phyloP scores from a whole-genome alignment of 2,329 filamentous ascomycete species.

The Pezicula radicicola region DNA sequence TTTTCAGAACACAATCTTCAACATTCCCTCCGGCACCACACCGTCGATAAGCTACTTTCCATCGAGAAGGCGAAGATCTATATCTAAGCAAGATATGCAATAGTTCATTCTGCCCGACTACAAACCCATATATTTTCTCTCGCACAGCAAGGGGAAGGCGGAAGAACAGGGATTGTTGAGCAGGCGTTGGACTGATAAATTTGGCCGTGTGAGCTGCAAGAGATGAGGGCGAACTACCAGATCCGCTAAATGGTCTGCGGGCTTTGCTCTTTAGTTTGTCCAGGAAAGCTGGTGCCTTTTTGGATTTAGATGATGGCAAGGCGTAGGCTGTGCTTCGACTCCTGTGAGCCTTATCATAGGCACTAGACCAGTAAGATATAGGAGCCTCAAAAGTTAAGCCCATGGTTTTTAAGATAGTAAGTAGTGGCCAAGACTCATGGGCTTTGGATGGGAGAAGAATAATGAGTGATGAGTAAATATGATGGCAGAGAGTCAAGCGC shows the following conservation, averaged over 20 bases:
- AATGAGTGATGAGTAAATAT: slow-evolving; percentile 37
- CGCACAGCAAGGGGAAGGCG: slow-evolving; percentile 5
- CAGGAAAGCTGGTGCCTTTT: background rate
- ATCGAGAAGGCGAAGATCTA: background rate
- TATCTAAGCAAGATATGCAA: slow-evolving; percentile 6
- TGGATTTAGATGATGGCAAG: slow-evolving; percentile 3
- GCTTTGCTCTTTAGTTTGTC: slow-evolving; percentile 2
- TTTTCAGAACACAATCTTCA: slow-evolving; percentile 3
- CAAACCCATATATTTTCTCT: slow-evolving; percentile 3
- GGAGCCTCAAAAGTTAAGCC: slow-evolving; percentile 1
- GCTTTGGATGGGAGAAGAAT: slow-evolving; percentile 56
- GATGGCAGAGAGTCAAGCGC: too few relatives aligned
- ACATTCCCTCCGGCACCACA: slow-evolving; percentile 4
- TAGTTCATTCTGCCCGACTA: slow-evolving; percentile 1
- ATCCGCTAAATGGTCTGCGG: background rate
- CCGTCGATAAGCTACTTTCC: slow-evolving; percentile 1
- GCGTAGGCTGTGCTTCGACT: background rate
- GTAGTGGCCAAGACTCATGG: slow-evolving; percentile 26
- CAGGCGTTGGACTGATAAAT: background rate
- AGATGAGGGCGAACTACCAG: background rate
- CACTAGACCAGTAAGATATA: background rate
- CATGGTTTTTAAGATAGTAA: background rate
- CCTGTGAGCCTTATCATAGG: background rate
- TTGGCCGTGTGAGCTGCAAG: background rate
- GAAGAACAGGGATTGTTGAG: slow-evolving; percentile 5